Percentiles rank a stretch among this genome's conserved stretches.
Conservation (phyloP, 1,139 yeast species). For the Candida glucosophila region DNA sequence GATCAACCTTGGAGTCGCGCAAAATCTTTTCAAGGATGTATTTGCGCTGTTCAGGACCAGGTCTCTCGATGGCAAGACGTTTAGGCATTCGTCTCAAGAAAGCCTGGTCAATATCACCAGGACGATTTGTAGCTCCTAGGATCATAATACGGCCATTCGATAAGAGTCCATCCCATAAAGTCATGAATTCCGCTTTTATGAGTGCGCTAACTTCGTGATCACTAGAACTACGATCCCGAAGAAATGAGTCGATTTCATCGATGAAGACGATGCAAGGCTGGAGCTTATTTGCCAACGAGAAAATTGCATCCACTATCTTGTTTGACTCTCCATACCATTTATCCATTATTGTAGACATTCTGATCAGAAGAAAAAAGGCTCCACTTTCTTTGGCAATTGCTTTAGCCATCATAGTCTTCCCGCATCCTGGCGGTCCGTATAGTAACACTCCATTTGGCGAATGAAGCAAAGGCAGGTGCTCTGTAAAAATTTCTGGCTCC, state of each 20-base stretch:
- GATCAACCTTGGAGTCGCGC: slow-evolving; percentile 53
- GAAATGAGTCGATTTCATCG: slow-evolving; percentile 92
- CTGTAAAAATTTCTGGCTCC: slow-evolving; percentile 54
- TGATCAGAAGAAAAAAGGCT: slow-evolving; percentile 82
- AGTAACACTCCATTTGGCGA: slow-evolving; percentile 93
- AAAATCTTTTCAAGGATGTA: slow-evolving; percentile 63
- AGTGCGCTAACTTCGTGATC: slow-evolving; percentile 97
- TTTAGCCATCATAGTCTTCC: slow-evolving; percentile 94
- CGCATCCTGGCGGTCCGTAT: slow-evolving; percentile 98
- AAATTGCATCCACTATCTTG: slow-evolving; percentile 88
- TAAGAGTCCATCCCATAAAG: slow-evolving; percentile 91
- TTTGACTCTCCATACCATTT: slow-evolving; percentile 98
- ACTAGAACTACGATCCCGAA: slow-evolving; percentile 73
- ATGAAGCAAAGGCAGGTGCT: slow-evolving; percentile 58
- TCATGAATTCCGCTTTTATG: slow-evolving; percentile 95
- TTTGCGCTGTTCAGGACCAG: slow-evolving; percentile 58
- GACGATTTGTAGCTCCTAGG: slow-evolving; percentile 92
- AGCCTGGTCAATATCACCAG: slow-evolving; percentile 86
- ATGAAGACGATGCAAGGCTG: slow-evolving; percentile 94
- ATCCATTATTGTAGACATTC: slow-evolving; percentile 94
- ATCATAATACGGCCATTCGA: slow-evolving; percentile 75
- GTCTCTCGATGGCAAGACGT: slow-evolving; percentile 72
- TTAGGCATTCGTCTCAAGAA: slow-evolving; percentile 91
- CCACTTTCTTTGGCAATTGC: slow-evolving; percentile 91
- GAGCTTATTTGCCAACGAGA: slow-evolving; percentile 79